Base-by-base conservation (phyloP, 345 rosid species). In the Murraya paniculata region DNA sequence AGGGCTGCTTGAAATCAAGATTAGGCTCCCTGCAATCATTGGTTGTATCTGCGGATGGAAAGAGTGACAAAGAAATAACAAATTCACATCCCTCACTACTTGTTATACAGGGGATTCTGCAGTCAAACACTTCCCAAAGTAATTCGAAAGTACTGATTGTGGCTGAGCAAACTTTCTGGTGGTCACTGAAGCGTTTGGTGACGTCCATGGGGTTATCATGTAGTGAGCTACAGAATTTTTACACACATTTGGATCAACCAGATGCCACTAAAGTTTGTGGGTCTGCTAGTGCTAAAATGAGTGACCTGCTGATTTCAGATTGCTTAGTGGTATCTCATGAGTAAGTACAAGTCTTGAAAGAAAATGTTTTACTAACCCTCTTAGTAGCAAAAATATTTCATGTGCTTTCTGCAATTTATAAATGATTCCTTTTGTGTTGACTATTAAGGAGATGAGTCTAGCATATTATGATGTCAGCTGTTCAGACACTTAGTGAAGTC, bases 131-230 rank as follows among this genome's bases (percentile, higher is more conserved):
- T 69, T 2, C 68, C 60, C 58, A 57, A 64, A 81, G 82, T 66
- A 80, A 77, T 58, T 78, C 74, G 55, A 88, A 85, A 81, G 85
- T 85, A 68, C 60, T 90, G 78, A 75, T 90, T 73, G 62, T 88
- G 82, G 85, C 90, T 25, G 94, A 90, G 24, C 83, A 82, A 70
- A 62, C 81, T 35, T 90, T 86, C 77, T 90, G 91, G 91, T 81
- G 86, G 57, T 78, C 88, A 10, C 70, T 90, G 81, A 88, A 86
- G 86, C 77, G 77, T 64, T 80, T 90, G 82, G 74, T 90, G 73
- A 64, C 69, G 28, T 88, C 86, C 45, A 83, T 87, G 85, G 90
- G 88, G 48, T 57, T 88, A 81, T 86, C 87, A 36, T 87, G 82
- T 82, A 70, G 69, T 77, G 90, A 79, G 68, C 76, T 84, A 64